phyloP scores from a whole-genome alignment of 2,329 filamentous ascomycete species.

The Arthrobotrys musiformis region DNA sequence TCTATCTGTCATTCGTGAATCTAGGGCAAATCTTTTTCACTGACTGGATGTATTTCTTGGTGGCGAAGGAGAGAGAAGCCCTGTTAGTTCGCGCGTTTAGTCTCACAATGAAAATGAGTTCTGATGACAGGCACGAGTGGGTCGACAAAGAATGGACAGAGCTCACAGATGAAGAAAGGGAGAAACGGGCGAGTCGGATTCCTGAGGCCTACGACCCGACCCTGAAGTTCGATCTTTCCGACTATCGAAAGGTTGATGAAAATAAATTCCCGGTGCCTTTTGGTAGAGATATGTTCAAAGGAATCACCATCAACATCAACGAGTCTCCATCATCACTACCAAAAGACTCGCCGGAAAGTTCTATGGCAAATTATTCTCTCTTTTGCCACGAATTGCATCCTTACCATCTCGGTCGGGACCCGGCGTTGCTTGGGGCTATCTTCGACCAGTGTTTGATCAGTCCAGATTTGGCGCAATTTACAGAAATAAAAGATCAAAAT shows the following conservation, averaged over 20 bases:
- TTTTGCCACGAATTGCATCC: constrained; percentile 48
- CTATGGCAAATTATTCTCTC: constrained; percentile 29
- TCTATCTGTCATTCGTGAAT: constrained; percentile 47
- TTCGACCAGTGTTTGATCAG: constrained; percentile 31
- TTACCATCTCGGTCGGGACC: constrained; percentile 43
- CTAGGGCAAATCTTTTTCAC: constrained; percentile 25
- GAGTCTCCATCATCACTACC: background rate
- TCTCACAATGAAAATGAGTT: constrained; percentile 29
- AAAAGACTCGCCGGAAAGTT: constrained; percentile 1
- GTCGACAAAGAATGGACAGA: constrained; percentile 38
- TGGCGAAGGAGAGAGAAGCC: constrained; percentile 46
- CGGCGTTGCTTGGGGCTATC: constrained; percentile 1
- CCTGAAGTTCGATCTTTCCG: constrained; percentile 27
- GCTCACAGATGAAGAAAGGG: constrained; percentile 28
- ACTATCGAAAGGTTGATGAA: constrained; percentile 28
- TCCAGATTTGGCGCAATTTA: constrained; percentile 30
- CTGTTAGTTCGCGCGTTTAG: constrained; percentile 36
- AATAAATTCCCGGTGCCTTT: constrained; percentile 35
- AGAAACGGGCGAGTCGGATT: background rate
- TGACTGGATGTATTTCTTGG: constrained; percentile 34
- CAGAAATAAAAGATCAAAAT: background rate
- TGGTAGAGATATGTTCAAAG: constrained; percentile 29
- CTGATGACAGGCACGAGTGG: constrained; percentile 44
- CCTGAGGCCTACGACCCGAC: background rate
- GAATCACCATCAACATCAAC: constrained; percentile 38